Conservation (phyloP, 257 asterid species). For the Solanum paucissectum region DNA sequence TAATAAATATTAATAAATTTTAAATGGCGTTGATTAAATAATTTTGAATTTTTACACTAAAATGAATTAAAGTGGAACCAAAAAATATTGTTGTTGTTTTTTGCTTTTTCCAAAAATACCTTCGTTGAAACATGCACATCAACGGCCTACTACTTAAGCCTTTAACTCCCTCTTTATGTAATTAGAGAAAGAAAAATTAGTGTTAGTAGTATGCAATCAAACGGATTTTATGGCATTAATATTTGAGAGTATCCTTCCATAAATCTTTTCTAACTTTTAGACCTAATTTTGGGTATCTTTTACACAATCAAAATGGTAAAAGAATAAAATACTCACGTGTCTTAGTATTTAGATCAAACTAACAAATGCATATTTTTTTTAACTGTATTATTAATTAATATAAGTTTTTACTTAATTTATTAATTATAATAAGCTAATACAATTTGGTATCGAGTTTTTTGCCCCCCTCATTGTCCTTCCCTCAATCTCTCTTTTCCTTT, state of each 20-base stretch:
- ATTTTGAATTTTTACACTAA: background rate
- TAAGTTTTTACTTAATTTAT: background rate
- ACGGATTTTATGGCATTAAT: background rate
- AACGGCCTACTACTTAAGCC: background rate
- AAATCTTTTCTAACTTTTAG: background rate
- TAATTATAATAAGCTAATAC: background rate
- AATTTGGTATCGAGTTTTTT: background rate
- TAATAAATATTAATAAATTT: too few species aligned
- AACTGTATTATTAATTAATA: background rate
- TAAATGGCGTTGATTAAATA: background rate
- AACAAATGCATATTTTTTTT: background rate
- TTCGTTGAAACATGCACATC: background rate
- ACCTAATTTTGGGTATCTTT: background rate
- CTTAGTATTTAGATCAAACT: background rate
- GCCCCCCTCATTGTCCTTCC: background rate
- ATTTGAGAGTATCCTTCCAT: background rate
- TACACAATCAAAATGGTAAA: background rate
- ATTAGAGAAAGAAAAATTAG: background rate
- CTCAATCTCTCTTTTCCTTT: background rate
- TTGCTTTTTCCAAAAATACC: background rate
- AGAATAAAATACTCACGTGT: background rate
- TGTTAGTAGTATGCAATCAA: background rate
- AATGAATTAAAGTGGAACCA: background rate
- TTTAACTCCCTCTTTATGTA: background rate
- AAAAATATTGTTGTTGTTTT: background rate